phyloP scores from a whole-genome alignment of 2,329 filamentous ascomycete genomes.

The Ophiostoma sp. region DNA sequence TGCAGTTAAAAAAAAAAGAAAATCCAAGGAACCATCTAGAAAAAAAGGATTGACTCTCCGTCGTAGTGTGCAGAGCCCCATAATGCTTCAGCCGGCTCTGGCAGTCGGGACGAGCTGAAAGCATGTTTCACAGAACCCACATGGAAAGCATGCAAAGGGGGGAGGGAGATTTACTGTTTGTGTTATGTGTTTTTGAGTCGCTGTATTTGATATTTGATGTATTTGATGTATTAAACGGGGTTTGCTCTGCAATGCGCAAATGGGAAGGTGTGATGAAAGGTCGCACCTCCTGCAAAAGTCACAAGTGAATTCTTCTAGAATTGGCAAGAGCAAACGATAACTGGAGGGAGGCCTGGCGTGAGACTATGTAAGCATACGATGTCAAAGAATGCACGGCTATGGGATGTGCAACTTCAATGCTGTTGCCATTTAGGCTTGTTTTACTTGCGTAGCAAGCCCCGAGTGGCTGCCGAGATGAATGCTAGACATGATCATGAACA shows the following conservation, averaged over 20 bases:
- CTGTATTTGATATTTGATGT: neutral
- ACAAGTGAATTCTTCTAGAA: neutral
- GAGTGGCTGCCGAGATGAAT: neutral
- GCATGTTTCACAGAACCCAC: conserved; percentile 17
- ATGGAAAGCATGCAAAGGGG: conserved; percentile 11
- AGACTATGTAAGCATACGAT: neutral
- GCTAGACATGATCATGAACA: neutral
- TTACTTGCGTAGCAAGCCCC: neutral
- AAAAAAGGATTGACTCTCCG: neutral
- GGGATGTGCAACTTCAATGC: neutral
- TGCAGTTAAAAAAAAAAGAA: neutral
- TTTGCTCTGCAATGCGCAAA: neutral
- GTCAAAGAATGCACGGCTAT: neutral
- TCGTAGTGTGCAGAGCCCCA: conserved; percentile 19
- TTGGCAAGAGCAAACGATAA: neutral
- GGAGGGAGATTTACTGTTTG: neutral
- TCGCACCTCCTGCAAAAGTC: neutral
- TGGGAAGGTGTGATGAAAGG: neutral
- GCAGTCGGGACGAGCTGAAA: conserved; percentile 22
- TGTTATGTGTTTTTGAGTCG: neutral
- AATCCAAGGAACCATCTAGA: neutral
- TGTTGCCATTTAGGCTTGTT: neutral
- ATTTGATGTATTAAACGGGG: neutral
- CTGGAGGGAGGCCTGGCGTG: neutral
- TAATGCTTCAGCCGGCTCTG: conserved; percentile 22